Evolutionary conservation across 2,329 filamentous ascomycete species (phyloP), one percentile per base, ranked within the genome.

Genomic region (Proliferodiscus dingleyae): DNA sequence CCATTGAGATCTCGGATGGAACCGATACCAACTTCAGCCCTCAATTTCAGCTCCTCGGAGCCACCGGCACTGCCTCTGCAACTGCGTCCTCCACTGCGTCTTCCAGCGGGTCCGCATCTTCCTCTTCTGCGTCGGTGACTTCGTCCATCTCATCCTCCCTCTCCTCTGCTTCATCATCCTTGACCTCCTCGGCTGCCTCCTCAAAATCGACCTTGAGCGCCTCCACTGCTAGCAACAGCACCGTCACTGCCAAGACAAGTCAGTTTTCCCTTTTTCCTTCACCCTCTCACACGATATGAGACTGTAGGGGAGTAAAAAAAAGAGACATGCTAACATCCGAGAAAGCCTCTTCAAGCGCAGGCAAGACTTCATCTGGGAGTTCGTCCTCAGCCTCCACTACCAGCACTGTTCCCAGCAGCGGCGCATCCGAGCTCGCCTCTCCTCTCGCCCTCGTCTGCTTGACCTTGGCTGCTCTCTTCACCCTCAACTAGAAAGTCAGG

Each of bases 371-470:
- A 13, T 32, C 29, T 4, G 44, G 21, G 21, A 49, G 16, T 16
- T 46, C 43, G 11, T 11, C 38, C 29, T 40, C 39, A 5, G 19
- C 34, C 4, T 28, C 29, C 34, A 41, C 43, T 1, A 44, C 45
- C 11, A 29, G 4, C 15, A 47, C 43, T 23, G 42, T 41, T n/a
- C 30, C 37, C 30, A 48, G 32, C 43, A 55, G 47, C 48, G 45
- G 49, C 6, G 60, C 56, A 2, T 28, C 47, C 22, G 51, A 52
- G 24, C 21, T 61, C 24, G 51, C 59, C 24, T 56, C 53, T 22
- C 59, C 59, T 37, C 50, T 63, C 6, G 60, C 59, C n/a, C 46
- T 63, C 21, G 51, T 62, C 41, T 51, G 60, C 55, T 42, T 62
- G 24, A 56, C 56, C 18, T 40, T 63, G 43, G 57, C 56, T 15